These are phyloP conservation scores for Leccinum truebloodii DNA, from an alignment of 768 basidiomycete genomes.

Conservation along the genomic window DNA sequence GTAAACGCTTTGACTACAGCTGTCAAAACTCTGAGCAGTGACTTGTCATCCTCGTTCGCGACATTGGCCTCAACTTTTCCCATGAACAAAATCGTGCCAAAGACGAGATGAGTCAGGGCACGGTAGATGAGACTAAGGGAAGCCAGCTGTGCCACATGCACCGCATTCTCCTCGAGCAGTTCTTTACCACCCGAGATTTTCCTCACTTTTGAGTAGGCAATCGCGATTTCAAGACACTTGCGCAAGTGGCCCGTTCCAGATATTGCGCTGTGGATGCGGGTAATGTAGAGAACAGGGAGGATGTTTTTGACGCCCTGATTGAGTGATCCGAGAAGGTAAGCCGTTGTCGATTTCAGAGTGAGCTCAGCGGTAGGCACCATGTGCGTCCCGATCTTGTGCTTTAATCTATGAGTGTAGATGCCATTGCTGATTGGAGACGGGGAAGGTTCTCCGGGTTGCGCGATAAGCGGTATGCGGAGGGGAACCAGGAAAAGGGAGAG, in stretches of 20 bases:
- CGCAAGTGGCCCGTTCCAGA: conserved; percentile 56
- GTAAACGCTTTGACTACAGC: conserved; percentile 72
- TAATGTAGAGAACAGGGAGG: conserved; percentile 74
- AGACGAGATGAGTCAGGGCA: conserved; percentile 61
- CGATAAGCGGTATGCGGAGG: conserved; percentile 53
- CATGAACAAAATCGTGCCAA: conserved; percentile 58
- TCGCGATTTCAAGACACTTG: conserved; percentile 64
- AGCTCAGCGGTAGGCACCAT: conserved; percentile 77
- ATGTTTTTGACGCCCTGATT: conserved; percentile 68
- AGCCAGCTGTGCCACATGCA: conserved; percentile 69
- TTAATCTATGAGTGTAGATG: conserved; percentile 69
- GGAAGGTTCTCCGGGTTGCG: conserved; percentile 38
- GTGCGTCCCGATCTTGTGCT: conserved; percentile 78
- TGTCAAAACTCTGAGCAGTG: conserved; percentile 61
- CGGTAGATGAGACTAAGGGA: conserved; percentile 62
- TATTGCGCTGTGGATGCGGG: conserved; percentile 66
- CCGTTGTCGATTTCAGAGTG: conserved; percentile 56
- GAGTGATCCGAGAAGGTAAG: conserved; percentile 58
- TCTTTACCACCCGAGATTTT: conserved; percentile 50
- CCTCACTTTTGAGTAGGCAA: conserved; percentile 62
- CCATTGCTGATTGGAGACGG: conserved; percentile 59
- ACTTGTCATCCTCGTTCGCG: conserved; percentile 49
- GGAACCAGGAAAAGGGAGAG: conserved; percentile 78
- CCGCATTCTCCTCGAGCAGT: conserved; percentile 52
- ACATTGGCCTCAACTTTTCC: conserved; percentile 62